Conservation (phyloP, 2,329 filamentous ascomycete species). For the Xenosphaeropsis pyriputrescens region DNA sequence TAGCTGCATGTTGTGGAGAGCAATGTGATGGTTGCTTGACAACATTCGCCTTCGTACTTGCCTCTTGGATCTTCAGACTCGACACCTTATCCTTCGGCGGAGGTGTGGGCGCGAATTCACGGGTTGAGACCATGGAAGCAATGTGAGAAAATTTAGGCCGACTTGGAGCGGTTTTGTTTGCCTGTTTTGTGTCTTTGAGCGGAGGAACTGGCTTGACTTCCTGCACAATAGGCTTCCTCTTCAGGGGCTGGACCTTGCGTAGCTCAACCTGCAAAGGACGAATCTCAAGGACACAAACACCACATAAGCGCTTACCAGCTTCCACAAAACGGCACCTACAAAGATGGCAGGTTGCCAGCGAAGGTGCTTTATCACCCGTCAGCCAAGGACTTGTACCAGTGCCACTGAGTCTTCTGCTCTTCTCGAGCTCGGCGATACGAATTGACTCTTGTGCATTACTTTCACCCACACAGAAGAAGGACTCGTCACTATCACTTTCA, state of each 20-base stretch:
- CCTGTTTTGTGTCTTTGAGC: constrained; percentile 4
- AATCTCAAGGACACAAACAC: constrained; percentile 3
- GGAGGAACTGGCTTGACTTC: constrained; percentile 6
- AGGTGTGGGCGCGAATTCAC: neutral
- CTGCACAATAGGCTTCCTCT: neutral
- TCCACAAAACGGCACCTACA: neutral
- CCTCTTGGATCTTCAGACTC: neutral
- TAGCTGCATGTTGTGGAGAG: neutral
- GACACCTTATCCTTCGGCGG: neutral
- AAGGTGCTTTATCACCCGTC: neutral
- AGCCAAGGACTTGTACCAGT: constrained; percentile 2
- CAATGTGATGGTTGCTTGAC: neutral
- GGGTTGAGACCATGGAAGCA: neutral
- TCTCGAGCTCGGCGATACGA: neutral
- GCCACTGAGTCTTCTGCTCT: constrained; percentile 1
- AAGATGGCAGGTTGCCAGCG: constrained; percentile 2
- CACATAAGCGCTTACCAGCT: neutral
- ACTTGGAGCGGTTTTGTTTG: neutral
- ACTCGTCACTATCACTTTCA: constrained; percentile 1
- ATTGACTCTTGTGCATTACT: neutral
- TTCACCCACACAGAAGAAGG: constrained; percentile 8
- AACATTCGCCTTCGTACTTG: neutral
- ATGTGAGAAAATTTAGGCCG: neutral
- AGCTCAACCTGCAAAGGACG: constrained; percentile 2
- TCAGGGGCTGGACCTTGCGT: neutral